Percentiles rank a stretch among this genome's conserved stretches.
Evolutionary conservation across 2,329 filamentous ascomycete species (phyloP).

Genomic region (Knufia fluminis): DNA sequence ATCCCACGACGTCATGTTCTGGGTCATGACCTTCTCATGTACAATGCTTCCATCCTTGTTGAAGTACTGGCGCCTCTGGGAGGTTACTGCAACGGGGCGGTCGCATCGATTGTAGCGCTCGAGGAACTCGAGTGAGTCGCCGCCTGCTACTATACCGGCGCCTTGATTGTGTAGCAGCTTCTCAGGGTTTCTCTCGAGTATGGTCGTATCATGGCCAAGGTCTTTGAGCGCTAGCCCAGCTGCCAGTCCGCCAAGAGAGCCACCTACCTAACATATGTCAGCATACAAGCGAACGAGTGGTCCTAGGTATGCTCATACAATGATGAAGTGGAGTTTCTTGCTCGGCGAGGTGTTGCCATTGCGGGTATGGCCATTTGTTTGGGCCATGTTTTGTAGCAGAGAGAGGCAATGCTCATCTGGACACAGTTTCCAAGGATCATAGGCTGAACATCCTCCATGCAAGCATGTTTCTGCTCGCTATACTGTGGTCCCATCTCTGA

Average conservation of each 20-base stretch:
- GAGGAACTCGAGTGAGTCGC: constrained; percentile 36
- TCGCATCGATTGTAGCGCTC: constrained; percentile 30
- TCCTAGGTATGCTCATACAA: constrained; percentile 8
- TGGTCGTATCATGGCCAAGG: constrained; percentile 24
- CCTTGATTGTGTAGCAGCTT: constrained; percentile 40
- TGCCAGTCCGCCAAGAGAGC: constrained; percentile 22
- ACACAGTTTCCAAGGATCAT: no score
- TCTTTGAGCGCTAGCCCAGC: constrained; percentile 23
- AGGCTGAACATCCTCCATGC: no score
- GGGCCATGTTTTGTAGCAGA: neutral
- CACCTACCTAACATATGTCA: constrained; percentile 10
- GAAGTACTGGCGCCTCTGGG: constrained; percentile 10
- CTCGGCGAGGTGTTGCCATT: constrained; percentile 26
- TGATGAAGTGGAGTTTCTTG: constrained; percentile 26
- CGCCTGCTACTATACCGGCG: constrained; percentile 40
- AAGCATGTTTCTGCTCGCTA: no score
- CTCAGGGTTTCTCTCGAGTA: constrained; percentile 37
- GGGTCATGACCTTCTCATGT: constrained; percentile 23
- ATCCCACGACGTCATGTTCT: constrained; percentile 44
- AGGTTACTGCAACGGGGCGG: constrained; percentile 20
- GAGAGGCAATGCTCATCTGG: no score
- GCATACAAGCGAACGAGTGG: no score
- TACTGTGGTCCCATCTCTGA: no score
- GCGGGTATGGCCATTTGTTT: neutral
- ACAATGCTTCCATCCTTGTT: constrained; percentile 12